Evolutionary conservation across 768 basidiomycete species (phyloP).

Genomic region (Mycena albidolilacea): DNA sequence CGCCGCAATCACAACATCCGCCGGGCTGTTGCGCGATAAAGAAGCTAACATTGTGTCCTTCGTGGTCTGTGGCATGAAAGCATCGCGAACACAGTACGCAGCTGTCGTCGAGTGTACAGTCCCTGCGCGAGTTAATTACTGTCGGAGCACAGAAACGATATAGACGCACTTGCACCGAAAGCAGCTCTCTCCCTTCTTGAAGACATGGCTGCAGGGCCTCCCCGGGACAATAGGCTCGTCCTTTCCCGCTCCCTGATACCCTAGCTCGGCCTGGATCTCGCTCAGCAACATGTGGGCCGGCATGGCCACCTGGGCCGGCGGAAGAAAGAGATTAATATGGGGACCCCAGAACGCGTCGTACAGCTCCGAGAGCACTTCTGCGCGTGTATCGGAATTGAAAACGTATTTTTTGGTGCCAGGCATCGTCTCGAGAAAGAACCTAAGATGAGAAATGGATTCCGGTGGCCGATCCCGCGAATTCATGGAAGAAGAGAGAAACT

Average conservation of each 20-base stretch:
- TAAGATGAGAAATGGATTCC: slow-evolving; percentile 80
- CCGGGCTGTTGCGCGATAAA: slow-evolving; percentile 93
- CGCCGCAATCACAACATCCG: slow-evolving; percentile 96
- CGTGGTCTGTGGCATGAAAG: slow-evolving; percentile 91
- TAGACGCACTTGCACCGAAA: slow-evolving; percentile 91
- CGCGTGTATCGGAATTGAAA: slow-evolving; percentile 80
- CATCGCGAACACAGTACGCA: slow-evolving; percentile 93
- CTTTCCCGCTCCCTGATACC: slow-evolving; percentile 71
- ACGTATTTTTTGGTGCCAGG: slow-evolving; percentile 84
- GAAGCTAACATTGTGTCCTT: slow-evolving; percentile 92
- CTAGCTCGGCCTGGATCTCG: slow-evolving; percentile 75
- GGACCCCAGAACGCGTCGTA: slow-evolving; percentile 89
- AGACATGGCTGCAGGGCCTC: slow-evolving; percentile 86
- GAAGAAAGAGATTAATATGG: slow-evolving; percentile 81
- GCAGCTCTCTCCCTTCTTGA: slow-evolving; percentile 92
- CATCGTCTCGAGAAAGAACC: slow-evolving; percentile 86
- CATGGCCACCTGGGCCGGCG: slow-evolving; percentile 72
- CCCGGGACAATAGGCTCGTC: slow-evolving; percentile 76
- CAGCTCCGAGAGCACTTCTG: slow-evolving; percentile 86
- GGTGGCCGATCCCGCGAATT: slow-evolving; percentile 68
- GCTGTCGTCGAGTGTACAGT: slow-evolving; percentile 91
- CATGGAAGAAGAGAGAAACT: slow-evolving; percentile 60
- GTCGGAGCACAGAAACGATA: not conserved
- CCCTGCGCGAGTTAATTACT: slow-evolving; percentile 62
- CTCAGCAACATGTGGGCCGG: slow-evolving; percentile 76